Conservation (phyloP, 768 basidiomycete genomes). For the Zangia roseola region DNA sequence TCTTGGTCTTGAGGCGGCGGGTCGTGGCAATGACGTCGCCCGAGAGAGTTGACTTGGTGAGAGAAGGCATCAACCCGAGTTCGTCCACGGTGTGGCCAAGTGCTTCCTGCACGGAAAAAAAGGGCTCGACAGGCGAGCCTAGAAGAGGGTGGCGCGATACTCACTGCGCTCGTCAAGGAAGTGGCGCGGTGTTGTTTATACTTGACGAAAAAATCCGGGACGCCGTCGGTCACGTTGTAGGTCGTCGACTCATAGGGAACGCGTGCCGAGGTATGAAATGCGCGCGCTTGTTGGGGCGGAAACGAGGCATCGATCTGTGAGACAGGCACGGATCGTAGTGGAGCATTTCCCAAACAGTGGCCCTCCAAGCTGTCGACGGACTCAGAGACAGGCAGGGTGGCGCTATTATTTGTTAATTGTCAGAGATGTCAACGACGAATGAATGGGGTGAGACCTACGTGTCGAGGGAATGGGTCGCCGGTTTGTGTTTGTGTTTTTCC, state of each 20-base stretch:
- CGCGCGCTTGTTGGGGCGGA: slow-evolving; percentile 15
- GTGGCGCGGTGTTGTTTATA: slow-evolving; percentile 24
- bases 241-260: slow-evolving; percentile 22
- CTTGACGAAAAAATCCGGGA: slow-evolving; percentile 28
- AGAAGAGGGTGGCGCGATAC: background rate
- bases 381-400: slow-evolving; percentile 28
- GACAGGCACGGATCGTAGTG: no score
- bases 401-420: no score
- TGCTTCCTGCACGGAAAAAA: background rate
- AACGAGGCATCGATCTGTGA: background rate
- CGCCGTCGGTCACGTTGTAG: slow-evolving; percentile 20
- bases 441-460: slow-evolving; percentile 40
- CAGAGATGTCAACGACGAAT: slow-evolving; percentile 32
- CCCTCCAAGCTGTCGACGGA: slow-evolving; percentile 13
- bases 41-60: slow-evolving; percentile 18
- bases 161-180: slow-evolving; percentile 2
- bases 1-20: slow-evolving; percentile 28
- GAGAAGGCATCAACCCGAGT: slow-evolving; percentile 22
- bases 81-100: slow-evolving; percentile 4
- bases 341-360: no score
- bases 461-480: slow-evolving; percentile 28
- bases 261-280: slow-evolving; percentile 24
- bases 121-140: background rate
- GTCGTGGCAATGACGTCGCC: slow-evolving; percentile 29
- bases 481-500: slow-evolving; percentile 25